These are phyloP conservation scores for Diutina ranongensis DNA, from an alignment of 1,139 yeast species.

Conservation along the genomic window DNA sequence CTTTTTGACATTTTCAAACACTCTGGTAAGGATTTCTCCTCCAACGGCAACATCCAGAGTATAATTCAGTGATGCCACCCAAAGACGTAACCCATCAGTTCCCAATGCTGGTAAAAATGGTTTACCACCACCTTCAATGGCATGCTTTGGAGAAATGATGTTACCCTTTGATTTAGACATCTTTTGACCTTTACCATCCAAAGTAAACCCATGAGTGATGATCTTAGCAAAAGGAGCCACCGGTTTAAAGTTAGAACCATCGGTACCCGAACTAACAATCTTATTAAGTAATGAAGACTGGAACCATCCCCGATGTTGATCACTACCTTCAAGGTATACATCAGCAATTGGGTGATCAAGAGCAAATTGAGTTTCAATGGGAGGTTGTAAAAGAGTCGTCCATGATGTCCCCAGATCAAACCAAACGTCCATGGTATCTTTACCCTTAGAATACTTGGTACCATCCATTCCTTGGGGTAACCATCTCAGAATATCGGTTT, in stretches of 20 bases:
- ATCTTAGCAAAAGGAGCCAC: constrained; percentile 60
- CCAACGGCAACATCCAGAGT: constrained; percentile 72
- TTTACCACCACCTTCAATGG: constrained; percentile 55
- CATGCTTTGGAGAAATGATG: constrained; percentile 54
- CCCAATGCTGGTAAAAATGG: constrained; percentile 61
- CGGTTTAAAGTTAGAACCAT: constrained; percentile 26
- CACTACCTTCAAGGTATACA: constrained; percentile 85
- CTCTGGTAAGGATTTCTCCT: constrained; percentile 59
- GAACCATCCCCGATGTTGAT: constrained; percentile 98
- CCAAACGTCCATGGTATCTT: constrained; percentile 98
- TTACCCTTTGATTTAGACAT: constrained; percentile 95
- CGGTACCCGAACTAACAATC: constrained; percentile 38
- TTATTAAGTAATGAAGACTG: constrained; percentile 85
- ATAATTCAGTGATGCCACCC: constrained; percentile 87
- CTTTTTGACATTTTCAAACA: constrained; percentile 72
- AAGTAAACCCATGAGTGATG: constrained; percentile 86
- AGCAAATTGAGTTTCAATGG: constrained; percentile 11
- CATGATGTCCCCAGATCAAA: constrained; percentile 95
- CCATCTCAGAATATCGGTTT: constrained; percentile 53
- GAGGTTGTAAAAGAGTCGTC: constrained; percentile 42
- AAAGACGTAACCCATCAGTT: constrained; percentile 79
- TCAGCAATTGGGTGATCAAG: constrained; percentile 44
- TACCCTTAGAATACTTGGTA: constrained; percentile 44
- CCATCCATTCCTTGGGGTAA: constrained; percentile 43
- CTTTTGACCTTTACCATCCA: constrained; percentile 76